These are phyloP conservation scores for Penicillium sp. DNA, from an alignment of 2,329 filamentous ascomycete genomes.

Conservation along the genomic window DNA sequence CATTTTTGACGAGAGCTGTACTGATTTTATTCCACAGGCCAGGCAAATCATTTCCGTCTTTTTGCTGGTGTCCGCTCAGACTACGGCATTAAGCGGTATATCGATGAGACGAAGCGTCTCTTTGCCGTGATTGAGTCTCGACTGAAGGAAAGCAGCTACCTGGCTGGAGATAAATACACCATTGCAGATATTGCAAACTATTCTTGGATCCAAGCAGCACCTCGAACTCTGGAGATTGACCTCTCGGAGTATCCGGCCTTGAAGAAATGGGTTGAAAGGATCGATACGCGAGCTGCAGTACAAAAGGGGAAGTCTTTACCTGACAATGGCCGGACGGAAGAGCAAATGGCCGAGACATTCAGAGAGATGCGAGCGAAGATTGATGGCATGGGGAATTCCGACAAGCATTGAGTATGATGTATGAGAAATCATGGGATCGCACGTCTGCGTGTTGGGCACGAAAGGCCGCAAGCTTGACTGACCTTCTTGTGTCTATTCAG, in stretches of 20 bases:
- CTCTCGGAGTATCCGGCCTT: constrained; percentile 30
- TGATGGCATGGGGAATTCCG: constrained; percentile 18
- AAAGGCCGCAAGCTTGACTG: too few relatives aligned
- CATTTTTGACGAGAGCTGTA: too few relatives aligned
- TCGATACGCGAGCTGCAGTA: constrained; percentile 28
- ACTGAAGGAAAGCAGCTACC: constrained; percentile 39
- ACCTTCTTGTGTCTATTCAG: too few relatives aligned
- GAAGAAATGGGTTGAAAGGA: constrained; percentile 29
- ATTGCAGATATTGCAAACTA: constrained; percentile 47
- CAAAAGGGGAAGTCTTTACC: constrained; percentile 22
- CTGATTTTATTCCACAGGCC: constrained; percentile 32
- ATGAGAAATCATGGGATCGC: too few relatives aligned
- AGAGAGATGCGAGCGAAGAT: constrained; percentile 16
- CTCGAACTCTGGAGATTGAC: constrained; percentile 25
- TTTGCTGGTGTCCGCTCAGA: constrained; percentile 41
- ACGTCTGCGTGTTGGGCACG: too few relatives aligned
- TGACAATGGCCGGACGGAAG: constrained; percentile 8
- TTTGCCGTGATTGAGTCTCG: constrained; percentile 44
- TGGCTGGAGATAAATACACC: constrained; percentile 44
- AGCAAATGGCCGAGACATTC: constrained; percentile 12
- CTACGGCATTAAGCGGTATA: constrained; percentile 45
- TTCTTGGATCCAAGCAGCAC: constrained; percentile 36
- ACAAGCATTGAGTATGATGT: constrained; percentile 16
- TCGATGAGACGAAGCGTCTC: constrained; percentile 46
- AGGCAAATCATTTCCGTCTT: constrained; percentile 46